These are phyloP conservation scores for Tremellales sp. DNA, from an alignment of 1,284 basidiomycete genomes.

Conservation along the genomic window DNA sequence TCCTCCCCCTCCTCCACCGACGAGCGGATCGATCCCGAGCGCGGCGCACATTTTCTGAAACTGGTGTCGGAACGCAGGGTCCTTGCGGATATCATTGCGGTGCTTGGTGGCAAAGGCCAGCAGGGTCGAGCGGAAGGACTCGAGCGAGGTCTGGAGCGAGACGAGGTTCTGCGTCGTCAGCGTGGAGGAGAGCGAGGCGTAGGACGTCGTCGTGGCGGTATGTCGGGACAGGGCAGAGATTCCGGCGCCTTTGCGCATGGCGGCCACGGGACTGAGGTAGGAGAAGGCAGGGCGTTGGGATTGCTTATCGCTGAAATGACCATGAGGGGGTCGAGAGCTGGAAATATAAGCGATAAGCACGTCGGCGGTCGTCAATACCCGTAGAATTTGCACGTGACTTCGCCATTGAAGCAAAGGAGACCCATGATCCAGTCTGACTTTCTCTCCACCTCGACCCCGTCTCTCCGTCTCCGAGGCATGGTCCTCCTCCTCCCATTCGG, in stretches of 20 bases:
- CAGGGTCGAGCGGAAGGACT: constrained; percentile 77
- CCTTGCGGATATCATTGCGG: constrained; percentile 74
- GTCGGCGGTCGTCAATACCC: too few species aligned
- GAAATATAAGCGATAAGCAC: too few species aligned
- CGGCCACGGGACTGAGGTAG: too few species aligned
- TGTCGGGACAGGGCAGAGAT: constrained; percentile 52
- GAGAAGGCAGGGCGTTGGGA: too few species aligned
- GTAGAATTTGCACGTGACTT: too few species aligned
- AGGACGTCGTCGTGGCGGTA: constrained; percentile 53
- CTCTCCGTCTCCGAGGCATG: too few species aligned
- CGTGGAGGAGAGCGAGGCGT: constrained; percentile 71
- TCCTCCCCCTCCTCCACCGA: constrained; percentile 55
- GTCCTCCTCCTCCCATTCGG: too few species aligned
- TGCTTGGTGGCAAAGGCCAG: constrained; percentile 77
- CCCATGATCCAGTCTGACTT: too few species aligned
- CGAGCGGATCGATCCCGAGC: constrained; percentile 92
- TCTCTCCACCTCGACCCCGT: too few species aligned
- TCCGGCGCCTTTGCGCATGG: constrained; percentile 54
- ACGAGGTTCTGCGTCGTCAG: constrained; percentile 73
- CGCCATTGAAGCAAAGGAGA: too few species aligned
- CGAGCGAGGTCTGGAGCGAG: constrained; percentile 74
- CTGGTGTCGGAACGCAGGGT: constrained; percentile 83
- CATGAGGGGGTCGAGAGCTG: too few species aligned
- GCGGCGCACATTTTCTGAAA: constrained; percentile 96
- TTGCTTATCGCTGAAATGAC: too few species aligned